Base-by-base conservation (phyloP, 805 yeast species). In the Kockiozyma suomiensis region DNA sequence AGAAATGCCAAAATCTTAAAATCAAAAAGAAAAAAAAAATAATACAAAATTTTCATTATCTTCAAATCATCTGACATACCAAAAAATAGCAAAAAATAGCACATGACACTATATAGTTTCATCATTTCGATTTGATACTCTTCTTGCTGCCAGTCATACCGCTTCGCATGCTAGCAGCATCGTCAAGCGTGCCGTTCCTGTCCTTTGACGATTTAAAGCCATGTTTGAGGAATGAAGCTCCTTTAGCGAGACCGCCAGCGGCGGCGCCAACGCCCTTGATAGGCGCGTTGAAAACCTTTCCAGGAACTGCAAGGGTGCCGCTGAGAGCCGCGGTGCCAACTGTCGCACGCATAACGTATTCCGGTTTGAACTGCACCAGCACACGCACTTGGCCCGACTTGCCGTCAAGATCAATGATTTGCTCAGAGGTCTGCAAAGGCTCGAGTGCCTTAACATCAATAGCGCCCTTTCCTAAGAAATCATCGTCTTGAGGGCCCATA, bases 401-500 rank as follows among this genome's bases (percentile, higher is more conserved):
- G 3, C 78, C 81, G 54, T 79, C 76, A 42, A 87, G 76, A 1
- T 83, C 83, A 45, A 85, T 74, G 49, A 80, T 83, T 58, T 81
- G 70, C 17, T 81, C 84, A 15, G 76, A 73, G 26, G 81, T 80
- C 30, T 77, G 76, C 54, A 80, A 78, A 3, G 91, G 88, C 64
- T 85, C 84, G 19, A 92, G 76, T 13, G 83, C 82, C 0, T 82
- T 72, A 58, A 93, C 75, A 10, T 82, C 80, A 57, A 91, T 71
- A 23, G 70, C 67, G 8, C 85, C 88, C 33, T 76, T 78, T 58
- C 98, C 96, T 56, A 94, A 79, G 64, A 79, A 77, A 73, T 94
- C 99, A 74, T 94, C 93, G 61, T 82, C 83, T 59, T 85, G 90
- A 48, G 90, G 85, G 66, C 97, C 97, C 65, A 93, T 83, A 74